Conservation (phyloP, 73 alveolate genomes). For the Tetrahymena thermophila region DNA sequence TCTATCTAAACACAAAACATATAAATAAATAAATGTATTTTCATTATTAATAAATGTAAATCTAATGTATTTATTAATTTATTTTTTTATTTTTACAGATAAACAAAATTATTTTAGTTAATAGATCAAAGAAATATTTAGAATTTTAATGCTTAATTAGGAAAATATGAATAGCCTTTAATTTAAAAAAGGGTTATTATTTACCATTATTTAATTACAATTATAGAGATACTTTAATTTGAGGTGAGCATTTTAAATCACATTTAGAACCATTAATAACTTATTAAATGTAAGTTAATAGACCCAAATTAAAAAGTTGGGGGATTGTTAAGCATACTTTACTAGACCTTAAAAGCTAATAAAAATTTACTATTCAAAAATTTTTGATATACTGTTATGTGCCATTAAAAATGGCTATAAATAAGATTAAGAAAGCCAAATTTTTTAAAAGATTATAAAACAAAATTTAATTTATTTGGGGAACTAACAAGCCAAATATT, state of each 20-base stretch:
- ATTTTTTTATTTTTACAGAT: not conserved
- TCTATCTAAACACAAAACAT: too few species aligned
- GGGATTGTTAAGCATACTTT: not conserved
- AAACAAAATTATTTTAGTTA: too few species aligned
- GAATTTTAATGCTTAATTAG: too few species aligned
- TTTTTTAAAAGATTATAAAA: too few species aligned
- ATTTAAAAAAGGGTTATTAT: too few species aligned
- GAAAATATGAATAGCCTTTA: not conserved
- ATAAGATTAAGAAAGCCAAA: not conserved
- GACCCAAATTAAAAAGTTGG: not conserved
- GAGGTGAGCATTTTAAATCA: not conserved
- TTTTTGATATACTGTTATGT: too few species aligned
- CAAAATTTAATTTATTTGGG: not conserved
- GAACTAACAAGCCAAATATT: too few species aligned
- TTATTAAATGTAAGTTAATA: not conserved
- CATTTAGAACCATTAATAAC: not conserved
- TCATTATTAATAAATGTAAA: too few species aligned
- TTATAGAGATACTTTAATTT: not conserved
- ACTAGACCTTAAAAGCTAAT: not conserved
- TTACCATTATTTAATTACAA: not conserved
- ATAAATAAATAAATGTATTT: too few species aligned
- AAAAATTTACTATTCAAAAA: not conserved
- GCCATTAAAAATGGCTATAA: not conserved
- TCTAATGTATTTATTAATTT: too few species aligned
- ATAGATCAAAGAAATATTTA: too few species aligned